A percentile compares a stretch with the other conserved stretches of the same genome.
phyloP scores from a whole-genome alignment of 2,329 filamentous ascomycete genomes.

The Microcyclospora pomicola region DNA sequence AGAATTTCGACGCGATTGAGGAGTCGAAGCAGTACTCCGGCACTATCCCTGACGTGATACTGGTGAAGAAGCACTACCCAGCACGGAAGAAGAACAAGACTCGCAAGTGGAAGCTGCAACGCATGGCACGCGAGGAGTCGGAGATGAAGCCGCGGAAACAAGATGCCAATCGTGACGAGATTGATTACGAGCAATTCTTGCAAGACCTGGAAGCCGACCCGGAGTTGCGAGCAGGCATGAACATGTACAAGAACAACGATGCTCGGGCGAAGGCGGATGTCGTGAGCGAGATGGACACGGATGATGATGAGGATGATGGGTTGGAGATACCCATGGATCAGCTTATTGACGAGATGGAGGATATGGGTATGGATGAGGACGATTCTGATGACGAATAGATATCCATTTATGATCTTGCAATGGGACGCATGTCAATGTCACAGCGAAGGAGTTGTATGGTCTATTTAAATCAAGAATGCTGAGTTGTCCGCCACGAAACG shows the following conservation, averaged over 20 bases:
- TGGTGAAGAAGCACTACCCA: constrained; percentile 95
- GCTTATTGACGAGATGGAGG: constrained; percentile 83
- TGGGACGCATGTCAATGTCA: no score
- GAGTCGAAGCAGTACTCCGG: constrained; percentile 59
- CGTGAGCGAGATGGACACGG: constrained; percentile 49
- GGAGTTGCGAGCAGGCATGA: constrained; percentile 70
- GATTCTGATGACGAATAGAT: constrained; percentile 3
- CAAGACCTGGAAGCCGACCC: constrained; percentile 91
- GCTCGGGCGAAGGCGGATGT: constrained; percentile 36
- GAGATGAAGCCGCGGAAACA: constrained; percentile 76
- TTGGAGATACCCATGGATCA: constrained; percentile 38
- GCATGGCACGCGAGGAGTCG: constrained; percentile 79
- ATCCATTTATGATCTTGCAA: not conserved
- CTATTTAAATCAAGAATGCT: no score
- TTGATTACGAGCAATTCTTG: constrained; percentile 95
- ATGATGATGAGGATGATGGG: constrained; percentile 43
- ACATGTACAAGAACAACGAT: constrained; percentile 62
- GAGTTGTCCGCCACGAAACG: no score
- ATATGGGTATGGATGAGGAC: constrained; percentile 57
- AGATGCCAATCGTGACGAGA: constrained; percentile 76
- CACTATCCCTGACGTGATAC: constrained; percentile 76
- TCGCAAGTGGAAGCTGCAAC: constrained; percentile 87
- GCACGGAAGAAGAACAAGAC: constrained; percentile 58
- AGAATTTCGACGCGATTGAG: constrained; percentile 71
- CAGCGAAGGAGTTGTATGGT: no score